phyloP scores from a whole-genome alignment of 192 early-diverging fungal genomes.

The Diversispora epigaea region DNA sequence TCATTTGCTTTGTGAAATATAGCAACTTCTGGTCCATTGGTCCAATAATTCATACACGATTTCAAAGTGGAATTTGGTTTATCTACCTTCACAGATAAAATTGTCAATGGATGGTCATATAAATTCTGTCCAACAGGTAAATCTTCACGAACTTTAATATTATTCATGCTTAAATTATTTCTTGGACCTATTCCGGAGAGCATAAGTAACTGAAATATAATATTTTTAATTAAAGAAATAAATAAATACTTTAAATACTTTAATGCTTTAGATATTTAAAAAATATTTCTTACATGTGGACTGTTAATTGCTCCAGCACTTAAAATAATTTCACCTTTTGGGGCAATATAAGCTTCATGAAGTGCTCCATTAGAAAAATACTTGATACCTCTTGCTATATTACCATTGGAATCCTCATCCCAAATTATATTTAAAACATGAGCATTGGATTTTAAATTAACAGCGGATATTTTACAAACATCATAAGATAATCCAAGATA shows the following conservation, averaged over 20 bases:
- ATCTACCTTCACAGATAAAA: neutral
- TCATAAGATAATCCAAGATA: neutral
- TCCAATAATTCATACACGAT: neutral
- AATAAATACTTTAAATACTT: neutral
- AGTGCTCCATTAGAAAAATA: neutral
- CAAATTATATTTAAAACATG: neutral
- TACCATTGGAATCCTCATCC: neutral
- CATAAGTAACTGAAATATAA: neutral
- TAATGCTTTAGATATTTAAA: neutral
- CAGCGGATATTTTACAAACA: neutral
- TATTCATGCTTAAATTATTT: neutral
- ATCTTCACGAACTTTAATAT: constrained; percentile 14
- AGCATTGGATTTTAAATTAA: neutral
- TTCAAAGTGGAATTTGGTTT: neutral
- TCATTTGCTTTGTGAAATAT: neutral
- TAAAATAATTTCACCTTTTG: constrained; percentile 6
- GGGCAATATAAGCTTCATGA: neutral
- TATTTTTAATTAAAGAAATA: neutral
- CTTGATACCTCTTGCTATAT: neutral
- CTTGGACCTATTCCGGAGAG: constrained; percentile 8
- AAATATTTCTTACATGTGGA: neutral
- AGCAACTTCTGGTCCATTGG: neutral
- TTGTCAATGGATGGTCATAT: neutral
- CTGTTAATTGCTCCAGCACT: neutral
- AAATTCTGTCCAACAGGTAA: neutral